These are phyloP conservation scores for Ichthyophthirius multifiliis DNA, from an alignment of 169 alveolate species.

Conservation along the genomic window DNA sequence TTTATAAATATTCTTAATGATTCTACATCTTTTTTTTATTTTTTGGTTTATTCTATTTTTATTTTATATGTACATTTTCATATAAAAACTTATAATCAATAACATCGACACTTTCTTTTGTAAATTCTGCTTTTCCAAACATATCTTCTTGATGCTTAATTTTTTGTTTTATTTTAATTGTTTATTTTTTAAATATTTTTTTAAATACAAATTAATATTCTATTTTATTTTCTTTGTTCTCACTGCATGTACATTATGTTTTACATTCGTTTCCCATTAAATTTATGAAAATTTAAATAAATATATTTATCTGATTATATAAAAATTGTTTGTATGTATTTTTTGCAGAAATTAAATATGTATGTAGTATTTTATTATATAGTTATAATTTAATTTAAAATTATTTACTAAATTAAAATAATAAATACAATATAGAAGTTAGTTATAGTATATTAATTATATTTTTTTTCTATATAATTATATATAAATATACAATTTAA, in stretches of 20 bases:
- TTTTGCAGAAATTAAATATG: no score
- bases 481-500: no score
- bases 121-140: not conserved
- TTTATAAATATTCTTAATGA: no score
- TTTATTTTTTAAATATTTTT: not conserved
- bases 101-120: not conserved
- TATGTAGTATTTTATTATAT: no score
- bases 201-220: not conserved
- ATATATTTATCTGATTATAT: no score
- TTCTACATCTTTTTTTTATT: not conserved
- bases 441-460: no score
- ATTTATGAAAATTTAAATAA: no score
- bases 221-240: not conserved
- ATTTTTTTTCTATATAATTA: no score
- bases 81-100: not conserved
- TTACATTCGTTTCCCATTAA: conserved; percentile 19
- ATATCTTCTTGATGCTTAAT: not conserved
- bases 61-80: not conserved
- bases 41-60: not conserved
- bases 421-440: no score
- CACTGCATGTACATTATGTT: not conserved
- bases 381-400: no score
- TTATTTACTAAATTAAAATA: no score
- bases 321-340: no score
- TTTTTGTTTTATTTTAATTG: not conserved